Conservation (phyloP, 2,329 filamentous ascomycete genomes). For the Lachnellula subtilissima region DNA sequence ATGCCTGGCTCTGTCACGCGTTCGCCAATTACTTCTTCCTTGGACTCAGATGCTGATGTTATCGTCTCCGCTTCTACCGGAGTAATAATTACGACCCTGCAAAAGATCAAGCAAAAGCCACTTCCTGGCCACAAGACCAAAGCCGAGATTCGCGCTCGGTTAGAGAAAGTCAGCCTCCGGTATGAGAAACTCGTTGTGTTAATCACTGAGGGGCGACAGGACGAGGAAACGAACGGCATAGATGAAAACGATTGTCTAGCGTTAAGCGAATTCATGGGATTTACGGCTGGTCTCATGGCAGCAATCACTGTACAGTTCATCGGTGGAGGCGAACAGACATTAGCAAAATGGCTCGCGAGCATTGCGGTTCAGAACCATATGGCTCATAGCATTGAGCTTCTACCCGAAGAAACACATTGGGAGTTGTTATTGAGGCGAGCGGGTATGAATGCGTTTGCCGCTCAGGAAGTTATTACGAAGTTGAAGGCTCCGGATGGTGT, state of each 20-base stretch:
- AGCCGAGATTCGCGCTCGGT: conserved; percentile 48
- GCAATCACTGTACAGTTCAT: conserved; percentile 42
- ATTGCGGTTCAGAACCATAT: conserved; percentile 40
- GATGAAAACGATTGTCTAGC: conserved; percentile 24
- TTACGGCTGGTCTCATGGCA: conserved; percentile 33
- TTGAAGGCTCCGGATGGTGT: conserved; percentile 35
- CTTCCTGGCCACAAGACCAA: conserved; percentile 54
- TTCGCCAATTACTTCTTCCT: conserved; percentile 35
- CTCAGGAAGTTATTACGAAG: conserved; percentile 56
- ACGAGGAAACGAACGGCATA: conserved; percentile 36
- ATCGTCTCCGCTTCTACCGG: conserved; percentile 65
- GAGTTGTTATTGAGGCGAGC: conserved; percentile 61
- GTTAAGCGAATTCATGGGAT: conserved; percentile 29
- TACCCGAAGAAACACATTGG: conserved; percentile 59
- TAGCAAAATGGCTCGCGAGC: conserved; percentile 51
- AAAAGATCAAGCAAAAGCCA: conserved; percentile 66
- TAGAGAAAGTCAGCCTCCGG: conserved; percentile 48
- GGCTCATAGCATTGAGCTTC: conserved; percentile 27
- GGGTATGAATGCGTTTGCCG: conserved; percentile 68
- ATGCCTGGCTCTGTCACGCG: conserved; percentile 30
- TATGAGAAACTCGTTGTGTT: conserved; percentile 68
- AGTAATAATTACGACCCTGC: conserved; percentile 64
- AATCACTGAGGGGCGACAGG: conserved; percentile 51
- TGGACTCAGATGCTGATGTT: conserved; percentile 64
- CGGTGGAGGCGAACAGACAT: conserved; percentile 44